These are phyloP conservation scores for Lecanosticta acicola DNA, from an alignment of 2,329 filamentous ascomycete genomes.

Conservation along the genomic window DNA sequence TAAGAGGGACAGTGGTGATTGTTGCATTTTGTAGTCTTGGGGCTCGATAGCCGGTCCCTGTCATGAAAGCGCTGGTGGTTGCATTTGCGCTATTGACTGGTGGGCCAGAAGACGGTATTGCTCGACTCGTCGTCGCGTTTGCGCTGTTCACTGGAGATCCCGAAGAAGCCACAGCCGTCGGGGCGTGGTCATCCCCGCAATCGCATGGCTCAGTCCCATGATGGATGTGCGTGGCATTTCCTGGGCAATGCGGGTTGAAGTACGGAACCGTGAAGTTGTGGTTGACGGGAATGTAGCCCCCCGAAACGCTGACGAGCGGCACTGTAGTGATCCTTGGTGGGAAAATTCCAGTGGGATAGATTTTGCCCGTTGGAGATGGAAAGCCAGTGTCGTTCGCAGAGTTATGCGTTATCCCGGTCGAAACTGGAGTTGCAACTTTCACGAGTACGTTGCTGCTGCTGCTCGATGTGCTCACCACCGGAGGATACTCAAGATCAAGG, in stretches of 20 bases:
- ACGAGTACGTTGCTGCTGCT: background rate
- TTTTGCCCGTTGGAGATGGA: background rate
- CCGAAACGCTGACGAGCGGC: no score
- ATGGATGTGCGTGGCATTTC: no score
- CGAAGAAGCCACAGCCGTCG: background rate
- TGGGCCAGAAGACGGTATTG: background rate
- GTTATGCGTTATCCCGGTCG: background rate
- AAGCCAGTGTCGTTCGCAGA: background rate
- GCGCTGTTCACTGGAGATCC: background rate
- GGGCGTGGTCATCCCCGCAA: background rate
- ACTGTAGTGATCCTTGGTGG: no score
- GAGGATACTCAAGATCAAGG: background rate
- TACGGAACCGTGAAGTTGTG: no score
- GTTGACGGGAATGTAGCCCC: no score
- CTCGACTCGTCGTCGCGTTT: background rate
- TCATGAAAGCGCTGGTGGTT: background rate
- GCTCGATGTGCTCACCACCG: background rate
- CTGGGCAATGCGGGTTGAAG: no score
- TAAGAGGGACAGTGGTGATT: background rate
- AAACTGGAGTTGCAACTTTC: background rate
- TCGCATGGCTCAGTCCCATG: background rate
- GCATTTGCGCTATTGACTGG: constrained; percentile 1
- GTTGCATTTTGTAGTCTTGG: no score
- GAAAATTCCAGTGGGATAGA: no score
- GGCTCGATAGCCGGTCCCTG: background rate